Evolutionary conservation across 139 green algal genomes (phyloP).

Genomic region (Chlorella vulgaris): DNA sequence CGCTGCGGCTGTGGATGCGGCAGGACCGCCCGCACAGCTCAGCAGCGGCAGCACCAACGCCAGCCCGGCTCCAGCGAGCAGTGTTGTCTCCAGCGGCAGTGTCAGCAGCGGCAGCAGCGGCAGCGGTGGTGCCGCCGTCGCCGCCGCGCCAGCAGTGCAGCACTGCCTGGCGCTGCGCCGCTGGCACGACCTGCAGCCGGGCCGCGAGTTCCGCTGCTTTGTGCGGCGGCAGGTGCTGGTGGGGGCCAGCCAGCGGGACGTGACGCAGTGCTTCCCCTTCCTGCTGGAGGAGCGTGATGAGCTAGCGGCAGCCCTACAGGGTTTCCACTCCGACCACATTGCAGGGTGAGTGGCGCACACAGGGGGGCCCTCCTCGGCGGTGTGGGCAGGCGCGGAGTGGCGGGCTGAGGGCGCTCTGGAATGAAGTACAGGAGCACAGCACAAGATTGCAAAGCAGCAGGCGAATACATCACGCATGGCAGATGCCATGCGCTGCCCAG

Average conservation of each 20-base stretch:
- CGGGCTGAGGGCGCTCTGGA: neutral
- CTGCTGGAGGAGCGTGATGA: conserved; percentile 37
- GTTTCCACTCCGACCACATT: conserved; percentile 53
- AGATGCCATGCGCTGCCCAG: too few relatives aligned
- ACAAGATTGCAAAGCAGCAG: too few relatives aligned
- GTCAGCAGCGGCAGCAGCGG: conserved; percentile 2
- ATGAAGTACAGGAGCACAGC: too few relatives aligned
- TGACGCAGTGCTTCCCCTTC: conserved; percentile 68
- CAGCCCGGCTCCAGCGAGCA: too few relatives aligned
- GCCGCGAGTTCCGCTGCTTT: conserved; percentile 95
- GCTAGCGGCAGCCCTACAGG: conserved; percentile 43
- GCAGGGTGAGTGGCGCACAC: neutral
- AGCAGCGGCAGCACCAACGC: neutral
- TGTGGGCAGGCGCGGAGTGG: neutral
- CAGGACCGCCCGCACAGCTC: conserved; percentile 9
- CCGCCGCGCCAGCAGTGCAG: neutral
- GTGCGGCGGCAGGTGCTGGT: conserved; percentile 61
- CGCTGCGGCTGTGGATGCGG: neutral
- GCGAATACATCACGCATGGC: too few relatives aligned
- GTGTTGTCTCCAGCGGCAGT: too few relatives aligned
- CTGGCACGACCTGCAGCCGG: conserved; percentile 79
- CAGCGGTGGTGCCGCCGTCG: neutral
- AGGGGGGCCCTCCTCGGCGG: neutral
- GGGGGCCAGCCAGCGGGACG: conserved; percentile 81
- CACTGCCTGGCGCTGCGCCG: conserved; percentile 77